Evolutionary conservation across 352 stramenopile genomes (phyloP), one percentile per base, ranked within the genome.

Genomic region (Halophytophthora polymorphica): DNA sequence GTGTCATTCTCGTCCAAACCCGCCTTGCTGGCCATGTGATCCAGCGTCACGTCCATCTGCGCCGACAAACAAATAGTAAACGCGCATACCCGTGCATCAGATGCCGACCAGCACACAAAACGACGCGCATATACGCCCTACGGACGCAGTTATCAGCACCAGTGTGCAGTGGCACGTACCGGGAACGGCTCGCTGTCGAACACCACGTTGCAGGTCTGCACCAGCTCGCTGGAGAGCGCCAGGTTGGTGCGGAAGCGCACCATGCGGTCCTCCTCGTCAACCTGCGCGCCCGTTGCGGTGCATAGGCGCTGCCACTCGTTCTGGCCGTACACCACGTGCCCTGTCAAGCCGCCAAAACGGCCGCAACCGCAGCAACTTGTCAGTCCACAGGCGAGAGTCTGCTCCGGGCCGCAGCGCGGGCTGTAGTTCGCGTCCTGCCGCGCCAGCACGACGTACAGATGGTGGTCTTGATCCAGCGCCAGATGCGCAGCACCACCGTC

Each of bases 261-360:
- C 10, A 85, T 73, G 18, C 79, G 79, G 34, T 77, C 37, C 15
- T 86, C 53, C 43, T 90, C 77, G 50, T 91, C 75, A 28, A 80
- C 67, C 0, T 52, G 29, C 11, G 60, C 65, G 12, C 55, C 61
- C 35, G 61, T 64, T 6, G 71, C 50, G 1, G 47, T 62, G 49
- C 77, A 92, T 55, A 95, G 74, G 28, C 64, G 71, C 44, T 95
- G 70, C 68, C 76, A 83, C 54, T 93, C 84, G 54, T 67, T 90
- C 61, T 89, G 62, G 1, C 74, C 74, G 37, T 86, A 77, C 21
- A 93, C 61, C 19, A 87, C 47, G 25, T 73, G 59, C 64, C 69
- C 78, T 89, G 41, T 12, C 6, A 31, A 31, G 8, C 34, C 45
- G 17, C n/a, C 21, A 14, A 53, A 10, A 37, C 25, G 34, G 38